Conservation (phyloP, 768 basidiomycete genomes). For the Agaricus subrufescens region DNA sequence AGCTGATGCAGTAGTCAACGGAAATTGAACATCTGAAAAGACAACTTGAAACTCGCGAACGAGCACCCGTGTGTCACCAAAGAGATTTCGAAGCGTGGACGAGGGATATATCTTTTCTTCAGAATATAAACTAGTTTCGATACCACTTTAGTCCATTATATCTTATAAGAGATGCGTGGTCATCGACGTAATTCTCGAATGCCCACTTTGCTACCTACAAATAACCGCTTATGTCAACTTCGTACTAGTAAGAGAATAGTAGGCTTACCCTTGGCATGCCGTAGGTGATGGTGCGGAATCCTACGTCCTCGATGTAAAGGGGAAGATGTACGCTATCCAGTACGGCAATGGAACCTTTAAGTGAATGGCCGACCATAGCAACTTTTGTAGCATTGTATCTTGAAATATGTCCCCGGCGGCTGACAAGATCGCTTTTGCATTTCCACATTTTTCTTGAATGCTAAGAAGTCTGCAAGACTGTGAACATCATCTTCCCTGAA, state of each 20-base stretch:
- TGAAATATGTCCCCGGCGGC: slow-evolving; percentile 33
- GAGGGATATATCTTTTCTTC: too few relatives aligned
- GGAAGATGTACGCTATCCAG: slow-evolving; percentile 53
- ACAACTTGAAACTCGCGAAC: too few relatives aligned
- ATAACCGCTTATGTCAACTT: background rate
- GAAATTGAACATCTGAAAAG: too few relatives aligned
- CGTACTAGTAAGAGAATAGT: slow-evolving; percentile 15
- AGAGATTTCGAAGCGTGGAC: too few relatives aligned
- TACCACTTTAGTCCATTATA: too few relatives aligned
- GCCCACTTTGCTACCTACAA: slow-evolving; percentile 50
- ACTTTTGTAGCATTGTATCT: slow-evolving; percentile 30
- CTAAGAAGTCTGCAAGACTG: background rate
- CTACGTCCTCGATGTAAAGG: slow-evolving; percentile 37
- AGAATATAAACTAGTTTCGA: too few relatives aligned
- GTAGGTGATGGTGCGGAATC: slow-evolving; percentile 32
- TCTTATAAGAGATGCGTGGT: slow-evolving; percentile 35
- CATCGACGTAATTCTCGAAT: slow-evolving; percentile 59
- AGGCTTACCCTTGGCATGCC: slow-evolving; percentile 38
- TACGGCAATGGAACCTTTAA: slow-evolving; percentile 50
- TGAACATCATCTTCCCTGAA: slow-evolving; percentile 24
- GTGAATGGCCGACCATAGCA: slow-evolving; percentile 43
- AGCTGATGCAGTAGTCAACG: too few relatives aligned
- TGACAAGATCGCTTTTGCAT: slow-evolving; percentile 34
- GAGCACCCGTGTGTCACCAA: too few relatives aligned
- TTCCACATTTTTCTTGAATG: slow-evolving; percentile 20